Evolutionary conservation across 495 filamentous ascomycete species (phyloP).

Genomic region (Lepidopterella palustris): DNA sequence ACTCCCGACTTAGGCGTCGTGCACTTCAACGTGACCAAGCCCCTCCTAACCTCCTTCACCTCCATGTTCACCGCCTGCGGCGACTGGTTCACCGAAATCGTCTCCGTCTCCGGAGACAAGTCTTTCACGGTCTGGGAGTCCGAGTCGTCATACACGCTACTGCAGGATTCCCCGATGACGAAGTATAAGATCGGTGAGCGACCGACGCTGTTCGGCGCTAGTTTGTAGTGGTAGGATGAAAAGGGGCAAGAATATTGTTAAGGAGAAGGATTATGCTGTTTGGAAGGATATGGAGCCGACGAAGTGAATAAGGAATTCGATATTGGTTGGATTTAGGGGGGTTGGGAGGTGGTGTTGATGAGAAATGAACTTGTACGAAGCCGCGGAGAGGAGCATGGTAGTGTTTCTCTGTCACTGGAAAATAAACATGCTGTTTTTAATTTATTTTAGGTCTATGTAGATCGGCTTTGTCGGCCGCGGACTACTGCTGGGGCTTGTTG

Average conservation of each 20-base stretch:
- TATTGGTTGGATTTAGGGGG: background rate
- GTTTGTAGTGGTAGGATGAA: background rate
- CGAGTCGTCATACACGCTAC: background rate
- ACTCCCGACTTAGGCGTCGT: background rate
- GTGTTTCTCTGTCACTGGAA: too few relatives aligned
- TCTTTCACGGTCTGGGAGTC: background rate
- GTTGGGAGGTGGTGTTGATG: background rate
- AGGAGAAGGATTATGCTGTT: conserved; percentile 5
- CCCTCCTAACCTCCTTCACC: background rate
- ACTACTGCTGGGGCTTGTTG: background rate
- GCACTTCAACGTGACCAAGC: background rate
- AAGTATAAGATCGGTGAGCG: background rate
- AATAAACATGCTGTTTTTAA: background rate
- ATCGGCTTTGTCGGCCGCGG: background rate
- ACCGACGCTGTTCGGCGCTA: background rate
- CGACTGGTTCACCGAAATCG: background rate
- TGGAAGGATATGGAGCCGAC: background rate
- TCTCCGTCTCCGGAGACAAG: background rate
- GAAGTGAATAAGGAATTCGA: background rate
- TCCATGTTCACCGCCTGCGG: background rate
- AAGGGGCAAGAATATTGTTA: conserved; percentile 1
- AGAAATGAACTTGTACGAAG: background rate
- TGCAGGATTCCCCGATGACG: background rate
- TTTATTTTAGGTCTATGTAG: background rate
- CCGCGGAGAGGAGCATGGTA: too few relatives aligned